Percentiles rank a stretch among this genome's conserved stretches.
Conservation (phyloP, 345 rosid species). For the Balakata baccata region DNA sequence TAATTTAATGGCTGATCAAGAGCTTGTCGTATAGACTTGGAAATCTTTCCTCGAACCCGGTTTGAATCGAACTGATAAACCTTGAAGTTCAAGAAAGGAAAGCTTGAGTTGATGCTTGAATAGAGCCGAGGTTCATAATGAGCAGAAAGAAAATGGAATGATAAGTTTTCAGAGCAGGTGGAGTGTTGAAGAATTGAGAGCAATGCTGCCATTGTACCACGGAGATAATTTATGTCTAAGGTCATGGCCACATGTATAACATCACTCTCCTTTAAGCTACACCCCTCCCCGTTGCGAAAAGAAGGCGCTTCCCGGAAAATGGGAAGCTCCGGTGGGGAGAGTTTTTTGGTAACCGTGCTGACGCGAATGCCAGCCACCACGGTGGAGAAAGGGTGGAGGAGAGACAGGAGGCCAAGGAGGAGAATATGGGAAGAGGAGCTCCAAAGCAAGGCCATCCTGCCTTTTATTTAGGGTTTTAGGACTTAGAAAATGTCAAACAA, state of each 20-base stretch:
- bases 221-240: constrained; percentile 60
- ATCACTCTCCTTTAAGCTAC: constrained; percentile 32
- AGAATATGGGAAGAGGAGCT: constrained; percentile 29
- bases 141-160: constrained; percentile 58
- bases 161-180: constrained; percentile 53
- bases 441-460: constrained; percentile 61
- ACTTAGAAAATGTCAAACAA: background rate
- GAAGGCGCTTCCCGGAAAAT: constrained; percentile 53
- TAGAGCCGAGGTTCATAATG: constrained; percentile 41
- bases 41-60: constrained; percentile 55
- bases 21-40: constrained; percentile 55
- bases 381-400: constrained; percentile 34
- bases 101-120: constrained; percentile 48
- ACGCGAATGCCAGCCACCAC: constrained; percentile 26
- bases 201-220: constrained; percentile 70
- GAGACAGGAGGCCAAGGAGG: constrained; percentile 65
- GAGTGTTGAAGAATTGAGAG: constrained; percentile 59
- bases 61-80: constrained; percentile 49
- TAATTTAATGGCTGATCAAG: constrained; percentile 63
- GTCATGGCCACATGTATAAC: constrained; percentile 58
- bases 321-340: constrained; percentile 38
- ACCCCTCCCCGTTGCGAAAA: constrained; percentile 47
- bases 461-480: constrained; percentile 9
- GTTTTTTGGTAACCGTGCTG: constrained; percentile 32
- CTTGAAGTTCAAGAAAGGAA: constrained; percentile 54